Evolutionary conservation across 768 basidiomycete species (phyloP).

Genomic region (Boletus sp.): DNA sequence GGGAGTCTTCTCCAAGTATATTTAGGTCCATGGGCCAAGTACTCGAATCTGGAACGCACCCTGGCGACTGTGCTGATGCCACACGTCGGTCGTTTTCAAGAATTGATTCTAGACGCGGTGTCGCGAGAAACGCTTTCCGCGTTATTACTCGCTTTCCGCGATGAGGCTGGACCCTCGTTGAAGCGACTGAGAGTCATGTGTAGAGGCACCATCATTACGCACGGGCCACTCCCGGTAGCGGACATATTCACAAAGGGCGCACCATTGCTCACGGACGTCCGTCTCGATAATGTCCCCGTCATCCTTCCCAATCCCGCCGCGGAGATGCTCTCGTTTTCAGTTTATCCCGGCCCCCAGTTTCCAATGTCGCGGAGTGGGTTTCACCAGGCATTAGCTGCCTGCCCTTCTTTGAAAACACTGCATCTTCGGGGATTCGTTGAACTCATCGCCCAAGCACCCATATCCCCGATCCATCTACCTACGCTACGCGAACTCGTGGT

Average conservation of each 20-base stretch:
- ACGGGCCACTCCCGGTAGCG: constrained; percentile 24
- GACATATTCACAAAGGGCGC: constrained; percentile 32
- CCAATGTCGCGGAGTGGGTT: constrained; percentile 27
- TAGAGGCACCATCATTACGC: constrained; percentile 28
- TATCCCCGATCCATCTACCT: constrained; percentile 24
- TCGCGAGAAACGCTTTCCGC: constrained; percentile 30
- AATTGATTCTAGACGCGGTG: constrained; percentile 30
- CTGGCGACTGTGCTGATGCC: constrained; percentile 28
- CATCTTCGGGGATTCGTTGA: constrained; percentile 35
- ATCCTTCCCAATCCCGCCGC: constrained; percentile 19
- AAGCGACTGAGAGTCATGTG: constrained; percentile 30
- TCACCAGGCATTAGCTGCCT: constrained; percentile 18
- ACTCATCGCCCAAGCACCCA: constrained; percentile 17
- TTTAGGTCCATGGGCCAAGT: constrained; percentile 33
- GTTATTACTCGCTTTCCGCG: constrained; percentile 23
- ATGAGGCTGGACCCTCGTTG: constrained; percentile 28
- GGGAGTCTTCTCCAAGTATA: constrained; percentile 32
- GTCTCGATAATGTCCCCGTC: constrained; percentile 32
- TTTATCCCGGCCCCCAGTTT: constrained; percentile 34
- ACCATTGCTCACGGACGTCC: constrained; percentile 32
- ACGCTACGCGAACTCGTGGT: constrained; percentile 31
- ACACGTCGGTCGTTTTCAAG: constrained; percentile 29
- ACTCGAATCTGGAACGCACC: constrained; percentile 26
- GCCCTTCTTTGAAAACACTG: constrained; percentile 21
- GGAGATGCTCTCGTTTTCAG: constrained; percentile 33